Conservation (phyloP, 306 rosid species). For the Luffa acutangula region DNA sequence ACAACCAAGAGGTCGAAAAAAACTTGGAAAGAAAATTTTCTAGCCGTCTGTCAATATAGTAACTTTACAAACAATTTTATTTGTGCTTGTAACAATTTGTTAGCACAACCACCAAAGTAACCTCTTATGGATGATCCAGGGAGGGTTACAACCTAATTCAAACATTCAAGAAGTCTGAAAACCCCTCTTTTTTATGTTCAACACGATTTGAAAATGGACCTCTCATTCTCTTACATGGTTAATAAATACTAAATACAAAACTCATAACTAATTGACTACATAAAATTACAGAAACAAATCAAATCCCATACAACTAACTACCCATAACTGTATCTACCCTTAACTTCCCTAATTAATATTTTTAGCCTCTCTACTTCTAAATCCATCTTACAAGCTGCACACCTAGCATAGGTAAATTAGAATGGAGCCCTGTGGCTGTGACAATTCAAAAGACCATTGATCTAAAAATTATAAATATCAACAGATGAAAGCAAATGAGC, state of each 20-base stretch:
- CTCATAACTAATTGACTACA: background rate
- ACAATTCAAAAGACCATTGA: background rate
- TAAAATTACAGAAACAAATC: background rate
- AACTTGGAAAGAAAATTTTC: background rate
- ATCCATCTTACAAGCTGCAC: background rate
- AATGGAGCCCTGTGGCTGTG: background rate
- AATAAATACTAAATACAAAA: background rate
- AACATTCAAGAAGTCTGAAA: background rate
- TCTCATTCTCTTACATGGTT: background rate
- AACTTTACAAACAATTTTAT: background rate
- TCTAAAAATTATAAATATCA: background rate
- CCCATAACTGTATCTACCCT: background rate
- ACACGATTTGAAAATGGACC: background rate
- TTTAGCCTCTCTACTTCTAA: background rate
- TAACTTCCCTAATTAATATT: background rate
- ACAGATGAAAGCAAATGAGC: background rate
- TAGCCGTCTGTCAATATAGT: background rate
- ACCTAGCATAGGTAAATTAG: background rate
- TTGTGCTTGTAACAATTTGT: background rate
- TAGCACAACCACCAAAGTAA: background rate
- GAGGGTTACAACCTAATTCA: background rate
- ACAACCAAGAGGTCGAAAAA: background rate
- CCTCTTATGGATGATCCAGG: background rate
- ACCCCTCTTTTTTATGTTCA: background rate
- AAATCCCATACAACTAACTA: background rate